phyloP scores from a whole-genome alignment of 2,329 filamentous ascomycete genomes.

The Saccharata proteae region DNA sequence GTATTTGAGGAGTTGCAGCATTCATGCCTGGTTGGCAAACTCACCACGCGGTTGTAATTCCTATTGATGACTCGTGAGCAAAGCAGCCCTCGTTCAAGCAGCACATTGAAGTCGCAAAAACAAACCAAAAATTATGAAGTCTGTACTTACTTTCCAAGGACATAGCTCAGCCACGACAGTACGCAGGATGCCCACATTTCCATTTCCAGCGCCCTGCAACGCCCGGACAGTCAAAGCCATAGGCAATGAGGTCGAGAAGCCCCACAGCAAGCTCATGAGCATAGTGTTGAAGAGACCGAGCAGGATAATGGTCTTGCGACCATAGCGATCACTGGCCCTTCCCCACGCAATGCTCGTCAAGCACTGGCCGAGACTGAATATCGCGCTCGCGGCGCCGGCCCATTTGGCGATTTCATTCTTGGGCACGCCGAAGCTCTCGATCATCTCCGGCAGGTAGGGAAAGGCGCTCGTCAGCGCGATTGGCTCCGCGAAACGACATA shows the following conservation, averaged over 20 bases:
- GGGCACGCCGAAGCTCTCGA: conserved; percentile 27
- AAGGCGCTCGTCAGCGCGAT: conserved; percentile 90
- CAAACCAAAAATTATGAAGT: background rate
- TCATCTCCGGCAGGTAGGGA: conserved; percentile 65
- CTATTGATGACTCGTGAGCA: conserved; percentile 10
- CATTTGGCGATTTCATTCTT: conserved; percentile 43
- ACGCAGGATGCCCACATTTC: conserved; percentile 72
- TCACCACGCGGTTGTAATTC: conserved; percentile 73
- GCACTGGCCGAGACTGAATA: conserved; percentile 63
- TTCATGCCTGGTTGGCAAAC: no score
- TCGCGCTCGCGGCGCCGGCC: conserved; percentile 73
- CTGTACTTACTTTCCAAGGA: conserved; percentile 46
- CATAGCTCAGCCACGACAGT: conserved; percentile 92
- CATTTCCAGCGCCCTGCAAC: conserved; percentile 73
- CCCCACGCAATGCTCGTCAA: conserved; percentile 85
- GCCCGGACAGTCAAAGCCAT: conserved; percentile 72
- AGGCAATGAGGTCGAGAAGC: conserved; percentile 63
- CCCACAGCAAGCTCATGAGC: conserved; percentile 69
- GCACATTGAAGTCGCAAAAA: conserved; percentile 3
- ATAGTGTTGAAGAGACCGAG: conserved; percentile 67
- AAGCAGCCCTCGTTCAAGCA: no score
- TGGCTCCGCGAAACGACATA: conserved; percentile 84
- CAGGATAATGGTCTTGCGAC: conserved; percentile 74
- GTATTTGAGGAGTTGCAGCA: no score
- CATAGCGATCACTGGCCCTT: conserved; percentile 65